These are phyloP conservation scores for Plenodomus lindquistii DNA, from an alignment of 2,329 filamentous ascomycete genomes.

Conservation along the genomic window DNA sequence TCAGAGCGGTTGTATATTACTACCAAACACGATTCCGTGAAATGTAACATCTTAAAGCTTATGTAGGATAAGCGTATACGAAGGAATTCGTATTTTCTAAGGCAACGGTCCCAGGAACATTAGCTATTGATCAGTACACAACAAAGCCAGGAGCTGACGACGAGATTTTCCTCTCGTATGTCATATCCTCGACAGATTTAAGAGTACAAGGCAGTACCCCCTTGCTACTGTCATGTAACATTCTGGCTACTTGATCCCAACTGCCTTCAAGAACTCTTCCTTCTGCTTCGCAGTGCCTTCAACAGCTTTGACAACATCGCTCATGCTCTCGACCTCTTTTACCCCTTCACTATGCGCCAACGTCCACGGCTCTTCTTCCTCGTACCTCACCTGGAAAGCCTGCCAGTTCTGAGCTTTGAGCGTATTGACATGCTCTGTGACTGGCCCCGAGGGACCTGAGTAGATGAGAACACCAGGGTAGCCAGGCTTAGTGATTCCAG, in stretches of 20 bases:
- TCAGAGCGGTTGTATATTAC: not conserved
- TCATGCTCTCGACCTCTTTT: slow-evolving; percentile 51
- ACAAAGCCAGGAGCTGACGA: no score
- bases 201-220: no score
- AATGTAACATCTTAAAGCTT: not conserved
- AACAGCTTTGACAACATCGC: slow-evolving; percentile 47
- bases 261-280: slow-evolving; percentile 38
- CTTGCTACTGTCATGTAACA: no score
- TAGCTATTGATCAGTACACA: no score
- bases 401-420: slow-evolving; percentile 52
- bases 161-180: no score
- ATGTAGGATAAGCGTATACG: not conserved
- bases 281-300: slow-evolving; percentile 25
- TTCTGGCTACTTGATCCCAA: slow-evolving; percentile 37
- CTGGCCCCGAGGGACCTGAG: slow-evolving; percentile 42
- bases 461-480: slow-evolving; percentile 53
- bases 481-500: slow-evolving; percentile 52
- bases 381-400: slow-evolving; percentile 51
- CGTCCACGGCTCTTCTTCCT: slow-evolving; percentile 44
- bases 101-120: no score
- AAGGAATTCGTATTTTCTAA: no score
- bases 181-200: no score
- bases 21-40: not conserved
- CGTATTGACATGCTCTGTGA: slow-evolving; percentile 48
- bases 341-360: slow-evolving; percentile 48